phyloP scores from a whole-genome alignment of 2,329 filamentous ascomycete genomes.

The Pyrenochaeta sp. region DNA sequence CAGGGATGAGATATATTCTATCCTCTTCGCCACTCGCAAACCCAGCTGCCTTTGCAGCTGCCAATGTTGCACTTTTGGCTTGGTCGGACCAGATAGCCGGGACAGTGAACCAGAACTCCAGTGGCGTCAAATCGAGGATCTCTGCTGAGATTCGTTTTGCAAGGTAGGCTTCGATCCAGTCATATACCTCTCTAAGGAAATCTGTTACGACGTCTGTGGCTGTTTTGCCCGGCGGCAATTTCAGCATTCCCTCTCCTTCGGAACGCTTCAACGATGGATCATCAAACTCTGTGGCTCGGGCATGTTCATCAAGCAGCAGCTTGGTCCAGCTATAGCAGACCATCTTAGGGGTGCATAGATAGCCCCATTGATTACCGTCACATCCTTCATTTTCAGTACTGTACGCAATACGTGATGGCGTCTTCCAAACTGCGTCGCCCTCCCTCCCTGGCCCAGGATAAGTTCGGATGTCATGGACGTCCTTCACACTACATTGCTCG shows the following conservation, averaged over 20 bases:
- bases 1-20: conserved; percentile 29
- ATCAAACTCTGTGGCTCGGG: conserved; percentile 9
- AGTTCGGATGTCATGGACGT: background rate
- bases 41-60: conserved; percentile 3
- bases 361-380: conserved; percentile 3
- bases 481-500: background rate
- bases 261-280: conserved; percentile 14
- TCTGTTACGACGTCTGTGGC: conserved; percentile 13
- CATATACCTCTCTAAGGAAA: conserved; percentile 22
- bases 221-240: conserved; percentile 9
- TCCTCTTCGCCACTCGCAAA: conserved; percentile 27
- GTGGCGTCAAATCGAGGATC: background rate
- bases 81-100: conserved; percentile 10
- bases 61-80: conserved; percentile 1
- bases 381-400: background rate
- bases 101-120: conserved; percentile 7
- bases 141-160: conserved; percentile 15
- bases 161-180: conserved; percentile 23
- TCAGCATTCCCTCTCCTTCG: conserved; percentile 12
- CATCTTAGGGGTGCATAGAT: conserved; percentile 14
- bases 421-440: background rate
- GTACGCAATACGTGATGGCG: conserved; percentile 1
- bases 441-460: background rate
- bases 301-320: conserved; percentile 15
- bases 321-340: conserved; percentile 21